Conservation (phyloP, 805 yeast genomes). For the Candida germanica region DNA sequence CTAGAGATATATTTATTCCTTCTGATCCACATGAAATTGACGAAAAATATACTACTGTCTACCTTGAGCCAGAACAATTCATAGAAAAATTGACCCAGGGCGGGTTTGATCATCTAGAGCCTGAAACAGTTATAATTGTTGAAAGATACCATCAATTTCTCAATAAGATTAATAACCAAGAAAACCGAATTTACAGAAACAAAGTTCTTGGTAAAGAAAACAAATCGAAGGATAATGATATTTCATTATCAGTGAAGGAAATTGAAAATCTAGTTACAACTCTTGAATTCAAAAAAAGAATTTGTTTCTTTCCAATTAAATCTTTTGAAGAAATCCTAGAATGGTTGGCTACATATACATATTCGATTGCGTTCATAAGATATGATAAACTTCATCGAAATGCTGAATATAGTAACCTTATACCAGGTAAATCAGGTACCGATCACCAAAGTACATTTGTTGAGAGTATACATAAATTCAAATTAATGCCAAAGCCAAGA, state of each 20-base stretch:
- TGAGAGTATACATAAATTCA: conserved; percentile 54
- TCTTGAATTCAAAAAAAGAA: conserved; percentile 42
- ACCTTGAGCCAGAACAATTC: conserved; percentile 47
- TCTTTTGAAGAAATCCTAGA: conserved; percentile 44
- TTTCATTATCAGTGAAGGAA: conserved; percentile 40
- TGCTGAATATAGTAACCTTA: conserved; percentile 52
- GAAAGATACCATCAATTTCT: conserved; percentile 49
- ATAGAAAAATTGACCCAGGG: conserved; percentile 14
- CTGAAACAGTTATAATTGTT: conserved; percentile 15
- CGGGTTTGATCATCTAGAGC: background rate
- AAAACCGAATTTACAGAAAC: conserved; percentile 38
- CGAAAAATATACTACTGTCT: conserved; percentile 45
- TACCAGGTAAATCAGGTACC: conserved; percentile 52
- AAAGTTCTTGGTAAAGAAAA: conserved; percentile 12
- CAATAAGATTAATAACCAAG: conserved; percentile 40
- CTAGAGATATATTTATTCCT: conserved; percentile 55
- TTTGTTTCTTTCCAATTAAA: conserved; percentile 51
- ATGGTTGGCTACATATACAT: conserved; percentile 57
- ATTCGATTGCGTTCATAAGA: conserved; percentile 49
- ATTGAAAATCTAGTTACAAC: conserved; percentile 16
- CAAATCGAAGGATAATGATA: conserved; percentile 8
- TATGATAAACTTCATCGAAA: conserved; percentile 58
- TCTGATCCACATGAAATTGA: conserved; percentile 34
- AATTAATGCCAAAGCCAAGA: conserved; percentile 51
- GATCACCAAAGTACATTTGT: conserved; percentile 45